Evolutionary conservation across 495 filamentous ascomycete genomes (phyloP).

Genomic region (Hypomontagnella monticulosa): DNA sequence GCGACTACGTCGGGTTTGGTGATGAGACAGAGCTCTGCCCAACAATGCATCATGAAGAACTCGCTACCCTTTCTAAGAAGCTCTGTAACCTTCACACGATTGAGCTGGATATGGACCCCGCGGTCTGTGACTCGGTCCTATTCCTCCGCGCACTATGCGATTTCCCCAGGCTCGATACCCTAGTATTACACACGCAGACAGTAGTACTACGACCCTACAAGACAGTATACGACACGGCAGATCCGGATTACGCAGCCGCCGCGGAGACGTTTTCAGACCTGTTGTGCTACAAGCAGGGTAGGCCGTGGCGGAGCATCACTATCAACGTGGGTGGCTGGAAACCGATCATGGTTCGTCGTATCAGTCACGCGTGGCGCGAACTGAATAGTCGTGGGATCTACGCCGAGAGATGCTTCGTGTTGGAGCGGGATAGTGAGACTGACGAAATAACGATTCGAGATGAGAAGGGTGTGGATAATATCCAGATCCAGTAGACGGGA

Average conservation of each 20-base stretch:
- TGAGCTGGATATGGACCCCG: constrained; percentile 45
- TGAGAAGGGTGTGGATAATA: constrained; percentile 20
- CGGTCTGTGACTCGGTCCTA: constrained; percentile 4
- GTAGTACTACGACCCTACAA: constrained; percentile 24
- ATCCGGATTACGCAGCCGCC: constrained; percentile 19
- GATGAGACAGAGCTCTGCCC: constrained; percentile 40
- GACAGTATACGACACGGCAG: neutral
- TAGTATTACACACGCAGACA: constrained; percentile 46
- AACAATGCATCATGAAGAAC: constrained; percentile 32
- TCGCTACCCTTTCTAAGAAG: constrained; percentile 23
- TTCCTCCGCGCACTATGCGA: constrained; percentile 33
- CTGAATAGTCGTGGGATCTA: constrained; percentile 33
- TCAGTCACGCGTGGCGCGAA: constrained; percentile 36
- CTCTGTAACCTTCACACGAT: constrained; percentile 27
- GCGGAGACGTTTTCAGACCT: constrained; percentile 18
- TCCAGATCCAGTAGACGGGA: neutral
- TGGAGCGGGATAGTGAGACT: constrained; percentile 11
- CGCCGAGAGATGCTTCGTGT: constrained; percentile 46
- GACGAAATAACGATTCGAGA: constrained; percentile 22
- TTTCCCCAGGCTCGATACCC: constrained; percentile 31
- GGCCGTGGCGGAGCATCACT: constrained; percentile 34
- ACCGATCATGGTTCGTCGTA: constrained; percentile 41
- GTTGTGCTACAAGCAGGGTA: constrained; percentile 13
- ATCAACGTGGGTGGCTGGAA: constrained; percentile 47
- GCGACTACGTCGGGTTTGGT: constrained; percentile 42